phyloP scores from a whole-genome alignment of 106 monocot genomes.

The Amphibolis antarctica region DNA sequence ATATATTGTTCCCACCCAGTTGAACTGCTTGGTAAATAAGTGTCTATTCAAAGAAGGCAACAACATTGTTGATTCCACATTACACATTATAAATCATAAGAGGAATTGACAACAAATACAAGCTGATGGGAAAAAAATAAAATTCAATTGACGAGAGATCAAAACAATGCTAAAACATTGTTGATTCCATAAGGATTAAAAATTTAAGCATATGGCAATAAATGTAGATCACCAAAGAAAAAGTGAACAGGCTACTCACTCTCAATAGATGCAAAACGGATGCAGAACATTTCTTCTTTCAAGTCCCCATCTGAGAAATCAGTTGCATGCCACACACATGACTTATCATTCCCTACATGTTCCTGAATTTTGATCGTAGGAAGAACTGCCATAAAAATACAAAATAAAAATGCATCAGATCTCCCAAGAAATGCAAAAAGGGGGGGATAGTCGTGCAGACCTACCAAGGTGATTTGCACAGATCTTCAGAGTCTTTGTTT shows the following conservation, averaged over 20 bases:
- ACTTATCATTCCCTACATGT: conserved; percentile 84
- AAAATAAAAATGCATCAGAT: background rate
- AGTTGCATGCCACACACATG: conserved; percentile 90
- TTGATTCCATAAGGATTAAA: too few relatives aligned
- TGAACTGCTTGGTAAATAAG: too few relatives aligned
- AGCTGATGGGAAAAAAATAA: too few relatives aligned
- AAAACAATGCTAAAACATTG: too few relatives aligned
- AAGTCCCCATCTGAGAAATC: conserved; percentile 93
- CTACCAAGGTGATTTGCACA: conserved; percentile 84
- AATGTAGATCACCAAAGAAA: background rate
- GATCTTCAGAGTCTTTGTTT: conserved; percentile 96
- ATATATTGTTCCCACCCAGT: too few relatives aligned
- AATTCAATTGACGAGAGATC: too few relatives aligned
- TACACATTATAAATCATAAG: too few relatives aligned
- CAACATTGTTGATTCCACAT: too few relatives aligned
- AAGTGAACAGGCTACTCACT: conserved; percentile 34
- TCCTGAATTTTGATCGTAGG: conserved; percentile 65
- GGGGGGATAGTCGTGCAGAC: background rate
- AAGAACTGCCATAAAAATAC: conserved; percentile 31
- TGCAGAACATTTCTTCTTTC: conserved; percentile 85
- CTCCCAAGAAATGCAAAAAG: conserved; percentile 1
- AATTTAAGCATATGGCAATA: background rate
- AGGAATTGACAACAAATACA: too few relatives aligned
- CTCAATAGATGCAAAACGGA: conserved; percentile 81
- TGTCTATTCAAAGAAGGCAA: too few relatives aligned